Percentiles rank a stretch among this genome's conserved stretches.
These are phyloP conservation scores for Euptelea pleiosperma DNA, from an alignment of 164 flowering plant genomes.

Conservation along the genomic window DNA sequence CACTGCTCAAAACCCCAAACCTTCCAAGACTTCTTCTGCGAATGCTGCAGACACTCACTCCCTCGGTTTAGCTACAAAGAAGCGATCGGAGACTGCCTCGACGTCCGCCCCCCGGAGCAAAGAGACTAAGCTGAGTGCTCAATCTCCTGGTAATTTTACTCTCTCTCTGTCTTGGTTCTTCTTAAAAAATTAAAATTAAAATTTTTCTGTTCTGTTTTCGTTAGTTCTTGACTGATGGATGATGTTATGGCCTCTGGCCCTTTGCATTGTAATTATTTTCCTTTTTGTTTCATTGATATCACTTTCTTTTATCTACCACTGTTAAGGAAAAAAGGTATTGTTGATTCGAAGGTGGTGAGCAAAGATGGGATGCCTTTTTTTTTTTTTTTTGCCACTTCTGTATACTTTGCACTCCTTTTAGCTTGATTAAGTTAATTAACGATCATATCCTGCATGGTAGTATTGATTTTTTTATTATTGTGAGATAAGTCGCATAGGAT, in stretches of 20 bases:
- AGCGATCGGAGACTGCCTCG: slow-evolving; percentile 15
- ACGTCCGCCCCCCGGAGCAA: slow-evolving; percentile 18
- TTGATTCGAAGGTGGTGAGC: no score
- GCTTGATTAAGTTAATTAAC: no score
- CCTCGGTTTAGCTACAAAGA: slow-evolving; percentile 7
- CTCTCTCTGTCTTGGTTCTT: background rate
- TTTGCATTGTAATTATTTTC: background rate
- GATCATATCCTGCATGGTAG: no score
- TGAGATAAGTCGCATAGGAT: no score
- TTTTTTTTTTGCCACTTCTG: no score
- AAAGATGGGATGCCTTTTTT: no score
- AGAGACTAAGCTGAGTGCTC: slow-evolving; percentile 15
- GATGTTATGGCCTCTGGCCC: background rate
- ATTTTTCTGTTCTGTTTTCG: background rate
- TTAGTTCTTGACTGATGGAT: no score
- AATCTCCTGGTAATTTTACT: slow-evolving; percentile 17
- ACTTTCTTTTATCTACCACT: no score
- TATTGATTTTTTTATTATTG: no score
- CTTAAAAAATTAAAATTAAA: background rate
- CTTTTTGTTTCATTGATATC: background rate
- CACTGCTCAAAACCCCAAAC: background rate
- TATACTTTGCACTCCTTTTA: no score
- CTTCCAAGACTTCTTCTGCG: slow-evolving; percentile 2
- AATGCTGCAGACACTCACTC: background rate
- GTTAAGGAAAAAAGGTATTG: background rate